These are phyloP conservation scores for Rhodotorula toruloides DNA, from an alignment of 768 basidiomycete genomes.

Conservation along the genomic window DNA sequence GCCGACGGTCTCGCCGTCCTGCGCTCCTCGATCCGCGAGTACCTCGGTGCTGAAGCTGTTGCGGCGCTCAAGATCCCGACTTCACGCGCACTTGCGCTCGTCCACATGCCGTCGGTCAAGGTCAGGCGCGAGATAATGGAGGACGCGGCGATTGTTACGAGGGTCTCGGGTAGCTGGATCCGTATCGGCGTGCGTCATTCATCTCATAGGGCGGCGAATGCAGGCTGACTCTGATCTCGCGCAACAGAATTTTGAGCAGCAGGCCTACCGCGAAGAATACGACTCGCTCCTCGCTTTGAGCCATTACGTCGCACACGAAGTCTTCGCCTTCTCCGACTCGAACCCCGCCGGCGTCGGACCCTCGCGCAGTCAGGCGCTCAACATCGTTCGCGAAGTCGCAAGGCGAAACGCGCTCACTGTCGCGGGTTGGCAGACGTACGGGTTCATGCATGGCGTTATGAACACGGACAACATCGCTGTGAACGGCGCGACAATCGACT, in stretches of 20 bases:
- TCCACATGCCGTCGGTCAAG: conserved; percentile 65
- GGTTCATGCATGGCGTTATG: conserved; percentile 67
- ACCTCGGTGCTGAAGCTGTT: conserved; percentile 82
- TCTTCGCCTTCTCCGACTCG: conserved; percentile 28
- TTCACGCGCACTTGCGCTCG: conserved; percentile 74
- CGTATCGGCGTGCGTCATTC: conserved; percentile 60
- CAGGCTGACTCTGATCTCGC: conserved; percentile 52
- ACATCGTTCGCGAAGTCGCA: conserved; percentile 68
- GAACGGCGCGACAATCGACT: conserved; percentile 54
- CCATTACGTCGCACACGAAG: conserved; percentile 51
- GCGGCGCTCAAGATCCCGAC: conserved; percentile 82
- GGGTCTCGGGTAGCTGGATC: conserved; percentile 47
- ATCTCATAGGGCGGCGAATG: too few species aligned
- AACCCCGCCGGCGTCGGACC: background rate
- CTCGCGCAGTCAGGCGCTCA: conserved; percentile 7
- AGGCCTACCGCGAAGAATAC: conserved; percentile 51
- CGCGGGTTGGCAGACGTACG: conserved; percentile 90
- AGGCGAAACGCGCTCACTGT: conserved; percentile 85
- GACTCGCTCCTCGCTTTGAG: conserved; percentile 70
- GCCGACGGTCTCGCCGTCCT: conserved; percentile 94
- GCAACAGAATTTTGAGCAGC: conserved; percentile 53
- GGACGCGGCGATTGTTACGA: conserved; percentile 45
- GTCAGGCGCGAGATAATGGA: conserved; percentile 70
- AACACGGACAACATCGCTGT: conserved; percentile 78
- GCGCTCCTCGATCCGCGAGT: conserved; percentile 92